Evolutionary conservation across 257 asterid species (phyloP).

Genomic region (Ophiorrhiza pumila): DNA sequence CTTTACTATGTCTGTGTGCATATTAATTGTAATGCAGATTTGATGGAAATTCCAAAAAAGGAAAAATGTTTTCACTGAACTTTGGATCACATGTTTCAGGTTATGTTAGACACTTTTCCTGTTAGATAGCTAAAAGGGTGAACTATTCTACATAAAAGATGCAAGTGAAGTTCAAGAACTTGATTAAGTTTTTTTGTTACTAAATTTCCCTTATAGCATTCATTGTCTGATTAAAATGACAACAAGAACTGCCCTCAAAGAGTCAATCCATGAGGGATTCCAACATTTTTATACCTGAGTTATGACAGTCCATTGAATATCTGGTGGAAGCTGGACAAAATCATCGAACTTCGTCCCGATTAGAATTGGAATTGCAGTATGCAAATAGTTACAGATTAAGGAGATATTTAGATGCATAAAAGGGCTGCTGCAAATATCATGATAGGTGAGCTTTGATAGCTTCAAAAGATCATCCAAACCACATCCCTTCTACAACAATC

Average conservation of each 20-base stretch:
- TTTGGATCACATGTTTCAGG: not conserved
- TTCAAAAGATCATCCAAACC: no score
- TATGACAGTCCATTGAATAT: no score
- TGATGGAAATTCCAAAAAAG: no score
- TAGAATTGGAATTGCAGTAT: constrained; percentile 81
- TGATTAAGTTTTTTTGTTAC: not conserved
- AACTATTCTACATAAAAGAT: not conserved
- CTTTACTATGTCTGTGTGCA: no score
- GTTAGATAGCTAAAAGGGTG: no score
- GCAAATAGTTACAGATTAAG: constrained; percentile 17
- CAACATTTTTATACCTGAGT: constrained; percentile 44
- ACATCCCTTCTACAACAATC: no score
- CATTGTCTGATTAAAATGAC: not conserved
- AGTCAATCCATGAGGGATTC: not conserved
- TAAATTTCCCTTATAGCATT: not conserved
- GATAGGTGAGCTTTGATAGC: no score
- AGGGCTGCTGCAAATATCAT: not conserved
- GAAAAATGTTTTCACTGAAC: no score
- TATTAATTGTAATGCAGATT: not conserved
- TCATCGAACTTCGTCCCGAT: no score
- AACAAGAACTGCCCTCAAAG: not conserved
- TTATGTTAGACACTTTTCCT: no score
- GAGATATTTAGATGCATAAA: not conserved
- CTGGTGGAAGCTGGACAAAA: no score
- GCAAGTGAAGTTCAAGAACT: not conserved